phyloP scores from a whole-genome alignment of 768 basidiomycete genomes.

The Daedaleopsis nitida region DNA sequence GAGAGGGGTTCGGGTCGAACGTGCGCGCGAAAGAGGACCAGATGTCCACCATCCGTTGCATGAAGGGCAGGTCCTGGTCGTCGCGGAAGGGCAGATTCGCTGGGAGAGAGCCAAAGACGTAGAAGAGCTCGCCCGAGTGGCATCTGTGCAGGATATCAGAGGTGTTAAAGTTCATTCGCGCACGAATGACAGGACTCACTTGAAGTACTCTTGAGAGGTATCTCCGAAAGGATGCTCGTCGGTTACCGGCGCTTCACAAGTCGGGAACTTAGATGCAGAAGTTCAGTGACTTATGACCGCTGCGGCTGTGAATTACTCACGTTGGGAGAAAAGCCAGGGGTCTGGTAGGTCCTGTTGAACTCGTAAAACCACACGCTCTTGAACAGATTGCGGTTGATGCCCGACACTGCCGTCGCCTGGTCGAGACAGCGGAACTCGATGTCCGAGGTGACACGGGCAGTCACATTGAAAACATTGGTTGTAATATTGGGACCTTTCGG shows the following conservation, averaged over 20 bases:
- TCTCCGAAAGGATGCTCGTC: slow-evolving; percentile 47
- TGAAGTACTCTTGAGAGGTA: slow-evolving; percentile 48
- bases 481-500: slow-evolving; percentile 39
- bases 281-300: no score
- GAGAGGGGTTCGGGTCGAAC: slow-evolving; percentile 48
- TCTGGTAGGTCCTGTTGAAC: slow-evolving; percentile 47
- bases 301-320: slow-evolving; percentile 6
- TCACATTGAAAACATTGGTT: slow-evolving; percentile 48
- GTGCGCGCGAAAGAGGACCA: slow-evolving; percentile 52
- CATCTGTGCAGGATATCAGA: slow-evolving; percentile 20
- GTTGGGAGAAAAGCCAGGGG: slow-evolving; percentile 45
- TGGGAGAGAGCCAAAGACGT: slow-evolving; percentile 40
- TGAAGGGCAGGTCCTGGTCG: slow-evolving; percentile 45
- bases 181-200: slow-evolving; percentile 27
- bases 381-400: slow-evolving; percentile 43
- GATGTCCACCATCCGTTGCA: slow-evolving; percentile 44
- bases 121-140: slow-evolving; percentile 36
- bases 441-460: slow-evolving; percentile 45
- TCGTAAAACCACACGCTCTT: slow-evolving; percentile 46
- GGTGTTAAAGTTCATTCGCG: not conserved
- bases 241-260: slow-evolving; percentile 46
- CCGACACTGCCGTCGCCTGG: slow-evolving; percentile 49
- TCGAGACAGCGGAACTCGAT: slow-evolving; percentile 51
- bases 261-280: slow-evolving; percentile 28
- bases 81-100: slow-evolving; percentile 46